Base-by-base conservation (phyloP, 768 basidiomycete genomes). In the Cantharellus cinnabarinus region DNA sequence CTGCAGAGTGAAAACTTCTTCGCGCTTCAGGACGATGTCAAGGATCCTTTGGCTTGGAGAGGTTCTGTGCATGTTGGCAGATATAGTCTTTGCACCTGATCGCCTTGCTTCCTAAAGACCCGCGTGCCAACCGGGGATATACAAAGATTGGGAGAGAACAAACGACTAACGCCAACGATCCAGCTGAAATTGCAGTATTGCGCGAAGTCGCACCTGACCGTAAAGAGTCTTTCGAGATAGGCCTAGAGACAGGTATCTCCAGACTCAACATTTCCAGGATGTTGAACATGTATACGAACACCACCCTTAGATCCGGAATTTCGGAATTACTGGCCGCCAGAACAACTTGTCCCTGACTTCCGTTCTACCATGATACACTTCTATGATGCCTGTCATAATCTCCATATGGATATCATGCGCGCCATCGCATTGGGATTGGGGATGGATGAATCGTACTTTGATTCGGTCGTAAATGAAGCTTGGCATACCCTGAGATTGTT, bases 221-320 rank as follows among this genome's bases (percentile, higher is more conserved):
- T 70, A 88, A 89, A 69, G 88, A 91, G 68, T 74, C 79, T 4
- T 88, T 91, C 81, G 89, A 93, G 68, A 89, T 93, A 51, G 88
- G 89, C 39, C 14, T 7, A 14, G 7, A 54, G 10, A 29, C 52
- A 10, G 10, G 10, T 37, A 7, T 37, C 10, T 10, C 52, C 38
- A 7, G 7, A 29, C 10, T 10, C 10, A 10, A 29, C 44, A 48
- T 48, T 29, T 29, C 10, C 44, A 10, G 29, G 10, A 10, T 10
- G 10, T 29, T 29, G 29, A 10, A 10, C 10, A 48, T 48, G 10
- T 48, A 10, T 10, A 10, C 44, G 10, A 10, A 48, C 29, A 29
- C 29, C 44, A 10, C 44, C 29, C 38, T 7, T 62, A 58, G 62
- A 62, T 38, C 48, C 62, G 14, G 58, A 50, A 15, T 67, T 60